Base-by-base conservation (phyloP, 768 basidiomycete species). In the Tylopilus subfusipes region DNA sequence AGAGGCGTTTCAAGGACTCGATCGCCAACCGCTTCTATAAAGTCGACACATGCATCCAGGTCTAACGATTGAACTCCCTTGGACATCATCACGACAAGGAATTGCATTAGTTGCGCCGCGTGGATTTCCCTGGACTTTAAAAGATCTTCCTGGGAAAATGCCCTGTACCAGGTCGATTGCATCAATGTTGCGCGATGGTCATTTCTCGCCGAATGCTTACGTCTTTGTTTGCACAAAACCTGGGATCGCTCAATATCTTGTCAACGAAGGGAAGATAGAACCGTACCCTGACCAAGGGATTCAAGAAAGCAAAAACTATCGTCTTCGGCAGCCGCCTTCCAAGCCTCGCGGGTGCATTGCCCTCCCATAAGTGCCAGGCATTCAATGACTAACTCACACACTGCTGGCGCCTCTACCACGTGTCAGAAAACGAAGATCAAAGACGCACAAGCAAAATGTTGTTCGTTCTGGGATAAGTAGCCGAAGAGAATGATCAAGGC, bases 401-500 rank as follows among this genome's bases (percentile, higher is more conserved):
- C 68, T 70, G 44, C 25, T 22, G 34, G 24, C 33, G 13, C 30
- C 14, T 60, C 45, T 34, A 44, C n/a, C 21, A 40, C 16, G 2
- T 36, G 39, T 43, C 21, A 9, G 11, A 25, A 58, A 50, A 27
- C n/a, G 12, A 38, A 44, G 19, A 18, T 30, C 1, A 14, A 14
- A 19, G 12, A 60, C 70, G 59, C 42, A 60, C 69, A 34, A 56
- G 33, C 34, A 42, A 51, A 21, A 53, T 55, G 18, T 34, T 61
- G 59, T 27, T 61, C 70, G n/a, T 55, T 49, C 45, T 51, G 60
- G 22, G 61, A 67, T 27, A 60, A 21, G 48, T 55, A 52, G 10
- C 61, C 60, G 30, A 68, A 68, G 27, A 70, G 68, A 46, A 61
- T 43, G 1, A 68, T 57, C 48, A 70, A 52, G n/a, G 53, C 55